Evolutionary conservation across 2,329 filamentous ascomycete genomes (phyloP).

Genomic region (Neoascochyta sp.): DNA sequence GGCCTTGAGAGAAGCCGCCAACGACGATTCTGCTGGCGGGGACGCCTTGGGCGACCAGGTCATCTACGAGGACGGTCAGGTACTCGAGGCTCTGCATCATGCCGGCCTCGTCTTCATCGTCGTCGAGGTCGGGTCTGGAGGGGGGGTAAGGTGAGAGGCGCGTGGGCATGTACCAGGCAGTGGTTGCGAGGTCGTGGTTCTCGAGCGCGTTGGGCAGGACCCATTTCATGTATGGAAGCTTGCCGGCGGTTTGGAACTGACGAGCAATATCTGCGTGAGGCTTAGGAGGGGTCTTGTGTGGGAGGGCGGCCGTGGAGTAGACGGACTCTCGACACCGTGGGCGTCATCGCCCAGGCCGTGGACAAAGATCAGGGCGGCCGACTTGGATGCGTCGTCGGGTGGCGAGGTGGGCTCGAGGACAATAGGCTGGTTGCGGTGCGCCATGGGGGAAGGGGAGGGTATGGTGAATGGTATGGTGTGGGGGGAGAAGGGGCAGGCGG

Average conservation of each 20-base stretch:
- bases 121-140: slow-evolving; percentile 43
- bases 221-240: slow-evolving; percentile 50
- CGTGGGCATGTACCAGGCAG: slow-evolving; percentile 48
- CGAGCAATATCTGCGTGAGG: slow-evolving; percentile 40
- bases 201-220: slow-evolving; percentile 50
- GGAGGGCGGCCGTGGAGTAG: too few species aligned
- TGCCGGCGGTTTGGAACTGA: slow-evolving; percentile 48
- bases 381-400: slow-evolving; percentile 34
- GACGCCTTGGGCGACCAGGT: slow-evolving; percentile 41
- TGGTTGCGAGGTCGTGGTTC: slow-evolving; percentile 45
- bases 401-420: slow-evolving; percentile 37
- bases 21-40: slow-evolving; percentile 45
- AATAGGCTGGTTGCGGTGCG: slow-evolving; percentile 29
- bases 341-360: slow-evolving; percentile 49
- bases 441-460: too few species aligned
- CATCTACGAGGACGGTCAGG: slow-evolving; percentile 43
- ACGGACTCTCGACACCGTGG: slow-evolving; percentile 42
- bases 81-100: slow-evolving; percentile 41
- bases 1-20: slow-evolving; percentile 50
- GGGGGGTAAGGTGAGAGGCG: slow-evolving; percentile 40
- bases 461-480: too few species aligned
- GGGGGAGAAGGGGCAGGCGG: too few species aligned
- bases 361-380: slow-evolving; percentile 46
- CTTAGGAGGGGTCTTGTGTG: too few species aligned
- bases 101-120: slow-evolving; percentile 47